Evolutionary conservation across 2,329 filamentous ascomycete species (phyloP).

Genomic region (Grosmannia penicillata): DNA sequence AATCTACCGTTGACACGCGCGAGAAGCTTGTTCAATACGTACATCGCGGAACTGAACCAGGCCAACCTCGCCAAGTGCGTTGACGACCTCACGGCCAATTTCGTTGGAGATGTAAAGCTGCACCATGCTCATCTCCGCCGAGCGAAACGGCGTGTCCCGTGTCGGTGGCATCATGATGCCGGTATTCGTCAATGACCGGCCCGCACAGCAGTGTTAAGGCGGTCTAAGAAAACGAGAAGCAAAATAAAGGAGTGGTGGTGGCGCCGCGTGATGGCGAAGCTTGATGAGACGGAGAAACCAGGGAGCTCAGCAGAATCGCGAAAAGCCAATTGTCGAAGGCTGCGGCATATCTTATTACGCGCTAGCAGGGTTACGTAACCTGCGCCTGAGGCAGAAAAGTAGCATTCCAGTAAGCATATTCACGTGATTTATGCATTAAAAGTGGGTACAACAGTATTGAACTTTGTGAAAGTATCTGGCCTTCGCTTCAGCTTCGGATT

Average conservation of each 20-base stretch:
- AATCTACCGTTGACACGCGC: background rate
- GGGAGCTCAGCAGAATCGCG: background rate
- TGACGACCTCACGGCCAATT: conserved; percentile 95
- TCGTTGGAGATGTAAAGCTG: conserved; percentile 99
- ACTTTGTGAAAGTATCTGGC: too few species aligned
- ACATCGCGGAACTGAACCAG: conserved; percentile 97
- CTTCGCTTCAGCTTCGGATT: too few species aligned
- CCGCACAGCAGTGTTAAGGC: background rate
- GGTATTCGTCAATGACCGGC: background rate
- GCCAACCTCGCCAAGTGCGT: conserved; percentile 87
- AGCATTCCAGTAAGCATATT: too few species aligned
- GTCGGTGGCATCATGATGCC: conserved; percentile 43
- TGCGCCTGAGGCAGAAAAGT: conserved; percentile 9
- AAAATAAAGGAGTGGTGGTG: conserved; percentile 1
- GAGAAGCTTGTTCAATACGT: conserved; percentile 24
- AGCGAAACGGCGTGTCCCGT: conserved; percentile 96
- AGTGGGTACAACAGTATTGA: too few species aligned
- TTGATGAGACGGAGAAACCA: background rate
- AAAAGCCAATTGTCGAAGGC: conserved; percentile 6
- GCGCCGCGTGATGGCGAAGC: conserved; percentile 6
- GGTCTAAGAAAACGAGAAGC: background rate
- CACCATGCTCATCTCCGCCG: conserved; percentile 99
- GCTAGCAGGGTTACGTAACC: conserved; percentile 1
- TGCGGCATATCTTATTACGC: conserved; percentile 9
- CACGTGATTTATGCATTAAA: too few species aligned